Evolutionary conservation across 768 basidiomycete species (phyloP).

Genomic region (Suillus ampliporus): DNA sequence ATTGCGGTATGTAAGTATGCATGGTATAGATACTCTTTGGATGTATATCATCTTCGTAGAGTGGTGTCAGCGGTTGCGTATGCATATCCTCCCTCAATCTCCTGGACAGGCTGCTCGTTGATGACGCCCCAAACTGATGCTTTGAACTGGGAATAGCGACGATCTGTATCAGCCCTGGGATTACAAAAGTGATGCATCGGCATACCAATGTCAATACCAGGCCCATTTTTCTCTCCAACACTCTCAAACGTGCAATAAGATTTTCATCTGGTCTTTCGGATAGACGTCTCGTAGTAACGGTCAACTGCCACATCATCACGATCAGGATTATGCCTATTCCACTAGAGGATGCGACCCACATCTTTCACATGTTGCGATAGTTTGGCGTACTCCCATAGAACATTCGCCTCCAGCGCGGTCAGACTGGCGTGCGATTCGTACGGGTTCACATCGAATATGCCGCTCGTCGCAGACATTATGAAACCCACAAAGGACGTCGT

Average conservation of each 20-base stretch:
- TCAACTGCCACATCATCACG: constrained; percentile 49
- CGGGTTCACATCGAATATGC: constrained; percentile 67
- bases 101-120: constrained; percentile 65
- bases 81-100: constrained; percentile 21
- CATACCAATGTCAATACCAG: constrained; percentile 88
- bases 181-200: neutral
- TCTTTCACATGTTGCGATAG: constrained; percentile 79
- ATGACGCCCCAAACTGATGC: constrained; percentile 96
- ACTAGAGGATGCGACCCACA: constrained; percentile 49
- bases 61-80: constrained; percentile 22
- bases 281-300: constrained; percentile 69
- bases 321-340: constrained; percentile 3
- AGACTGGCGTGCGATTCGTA: constrained; percentile 75
- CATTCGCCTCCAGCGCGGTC: constrained; percentile 71
- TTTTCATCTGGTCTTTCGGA: constrained; percentile 78
- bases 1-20: neutral
- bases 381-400: constrained; percentile 94
- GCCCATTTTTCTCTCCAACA: constrained; percentile 93
- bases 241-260: constrained; percentile 75
- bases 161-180: constrained; percentile 2
- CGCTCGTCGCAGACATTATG: constrained; percentile 33
- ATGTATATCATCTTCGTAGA: constrained; percentile 4
- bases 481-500: neutral
- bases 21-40: neutral
- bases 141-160: constrained; percentile 78